Evolutionary conservation across 768 basidiomycete species (phyloP), one percentile per base, ranked within the genome.

Genomic region (Scleroderma bovista): DNA sequence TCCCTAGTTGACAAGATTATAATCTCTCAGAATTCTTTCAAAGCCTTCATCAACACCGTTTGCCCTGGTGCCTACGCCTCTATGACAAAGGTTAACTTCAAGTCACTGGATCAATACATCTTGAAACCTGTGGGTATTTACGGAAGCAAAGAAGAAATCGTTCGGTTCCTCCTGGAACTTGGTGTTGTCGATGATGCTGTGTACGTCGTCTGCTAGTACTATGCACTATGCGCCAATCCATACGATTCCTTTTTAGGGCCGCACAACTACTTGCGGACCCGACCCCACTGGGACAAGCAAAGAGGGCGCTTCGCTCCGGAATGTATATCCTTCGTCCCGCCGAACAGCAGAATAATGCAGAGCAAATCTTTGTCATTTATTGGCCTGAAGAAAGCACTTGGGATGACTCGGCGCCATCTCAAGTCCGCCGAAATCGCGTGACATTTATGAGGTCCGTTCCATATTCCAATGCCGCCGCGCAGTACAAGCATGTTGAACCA

Each of bases 321-420:
- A 54, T 81, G 6, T 81, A 81, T 48, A 52, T 75, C 20, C 59
- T 75, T 29, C 60, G 61, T 23, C 22, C 56, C 3, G 47, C 51
- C 6, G 22, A 33, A n/a, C 38, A 36, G 3, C 9, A 46, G 12
- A 51, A 31, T 1, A 55, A 51, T 6, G n/a, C 42, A 2, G 60
- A 68, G 22, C 58, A 67, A 20, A 44, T 76, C 6, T 79, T 77
- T 44, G 70, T 79, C 15, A 55, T 84, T 6, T 83, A 79, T 49
- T 84, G 83, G 83, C 81, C 81, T 0, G 79, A 84, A 51, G 69
- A 77, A 26, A 71, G 64, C 1, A 83, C 81, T 0, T 84, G 82
- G 82, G 60, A 75, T 31, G 79, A 82, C 57, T 62, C 68, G 15
- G 73, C 78, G 0, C 32, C 64, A 6, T 65, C 72, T 1, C 65